phyloP scores from a whole-genome alignment of 2,329 filamentous ascomycete genomes.

The Stagonosporopsis vannaccii region DNA sequence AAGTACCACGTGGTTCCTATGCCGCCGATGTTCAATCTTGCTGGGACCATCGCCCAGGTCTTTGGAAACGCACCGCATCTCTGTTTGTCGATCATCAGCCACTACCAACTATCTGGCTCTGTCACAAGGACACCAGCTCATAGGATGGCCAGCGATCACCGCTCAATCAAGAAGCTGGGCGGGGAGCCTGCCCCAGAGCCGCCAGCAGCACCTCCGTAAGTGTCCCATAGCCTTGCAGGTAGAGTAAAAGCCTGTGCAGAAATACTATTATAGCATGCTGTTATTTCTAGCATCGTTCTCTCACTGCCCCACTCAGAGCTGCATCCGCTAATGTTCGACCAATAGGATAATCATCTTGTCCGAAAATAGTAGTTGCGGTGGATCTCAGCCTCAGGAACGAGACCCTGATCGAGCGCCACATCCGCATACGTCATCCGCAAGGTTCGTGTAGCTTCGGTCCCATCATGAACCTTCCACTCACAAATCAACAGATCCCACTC shows the following conservation, averaged over 20 bases:
- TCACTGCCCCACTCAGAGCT: neutral
- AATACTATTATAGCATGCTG: neutral
- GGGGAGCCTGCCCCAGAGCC: slow-evolving; percentile 31
- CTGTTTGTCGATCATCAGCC: slow-evolving; percentile 1
- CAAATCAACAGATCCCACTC: slow-evolving; percentile 9
- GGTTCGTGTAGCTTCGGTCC: slow-evolving; percentile 30
- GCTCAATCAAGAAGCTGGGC: neutral
- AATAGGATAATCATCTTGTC: slow-evolving; percentile 38
- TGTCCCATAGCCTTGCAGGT: slow-evolving; percentile 1
- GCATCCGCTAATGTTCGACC: slow-evolving; percentile 11
- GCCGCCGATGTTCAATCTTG: neutral
- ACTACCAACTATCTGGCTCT: neutral
- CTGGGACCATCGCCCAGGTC: neutral
- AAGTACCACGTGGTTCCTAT: neutral
- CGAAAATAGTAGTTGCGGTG: slow-evolving; percentile 24
- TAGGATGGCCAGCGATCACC: neutral
- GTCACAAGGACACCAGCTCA: neutral
- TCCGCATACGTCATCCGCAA: slow-evolving; percentile 32
- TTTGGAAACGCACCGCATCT: slow-evolving; percentile 12
- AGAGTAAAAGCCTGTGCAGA: neutral
- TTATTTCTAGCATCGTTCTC: slow-evolving; percentile 4
- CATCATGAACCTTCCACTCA: slow-evolving; percentile 8
- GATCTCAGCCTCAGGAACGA: slow-evolving; percentile 29
- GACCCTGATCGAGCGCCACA: slow-evolving; percentile 30
- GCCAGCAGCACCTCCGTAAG: slow-evolving; percentile 41